A percentile compares a stretch with the other conserved stretches of the same genome.
phyloP scores from a whole-genome alignment of 768 basidiomycete species.

The Bullera alba region DNA sequence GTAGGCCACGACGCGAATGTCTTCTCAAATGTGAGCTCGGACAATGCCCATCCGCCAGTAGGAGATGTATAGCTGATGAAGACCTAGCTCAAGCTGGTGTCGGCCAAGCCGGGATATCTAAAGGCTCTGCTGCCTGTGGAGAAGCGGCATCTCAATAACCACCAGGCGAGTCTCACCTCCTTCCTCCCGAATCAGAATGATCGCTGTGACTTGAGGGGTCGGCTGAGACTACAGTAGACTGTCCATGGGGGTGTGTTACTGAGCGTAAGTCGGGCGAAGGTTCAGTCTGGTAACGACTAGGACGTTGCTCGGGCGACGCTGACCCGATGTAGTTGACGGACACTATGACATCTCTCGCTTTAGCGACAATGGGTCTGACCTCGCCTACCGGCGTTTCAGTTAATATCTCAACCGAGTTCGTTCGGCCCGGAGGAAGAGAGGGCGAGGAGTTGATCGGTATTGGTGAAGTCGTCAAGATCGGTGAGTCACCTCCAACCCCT shows the following conservation, averaged over 20 bases:
- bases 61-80: background rate
- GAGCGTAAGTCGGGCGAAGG: constrained; percentile 24
- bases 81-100: constrained; percentile 22
- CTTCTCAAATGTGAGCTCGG: constrained; percentile 19
- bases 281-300: background rate
- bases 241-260: constrained; percentile 38
- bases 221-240: constrained; percentile 12
- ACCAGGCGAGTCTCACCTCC: constrained; percentile 28
- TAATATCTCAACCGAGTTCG: constrained; percentile 41
- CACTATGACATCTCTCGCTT: constrained; percentile 38
- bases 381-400: constrained; percentile 41
- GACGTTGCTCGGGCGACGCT: background rate
- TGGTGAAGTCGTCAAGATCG: constrained; percentile 37
- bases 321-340: constrained; percentile 37
- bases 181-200: too few relatives aligned
- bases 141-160: constrained; percentile 34
- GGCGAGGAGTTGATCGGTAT: constrained; percentile 28
- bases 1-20: constrained; percentile 34
- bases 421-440: constrained; percentile 36
- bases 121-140: constrained; percentile 21
- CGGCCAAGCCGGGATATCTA: constrained; percentile 28
- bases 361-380: constrained; percentile 38
- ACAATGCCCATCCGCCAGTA: background rate
- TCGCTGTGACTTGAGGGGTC: too few relatives aligned
- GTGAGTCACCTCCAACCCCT: constrained; percentile 12